Evolutionary conservation across 768 basidiomycete genomes (phyloP).

Genomic region (Macrolepiota dolichaula): DNA sequence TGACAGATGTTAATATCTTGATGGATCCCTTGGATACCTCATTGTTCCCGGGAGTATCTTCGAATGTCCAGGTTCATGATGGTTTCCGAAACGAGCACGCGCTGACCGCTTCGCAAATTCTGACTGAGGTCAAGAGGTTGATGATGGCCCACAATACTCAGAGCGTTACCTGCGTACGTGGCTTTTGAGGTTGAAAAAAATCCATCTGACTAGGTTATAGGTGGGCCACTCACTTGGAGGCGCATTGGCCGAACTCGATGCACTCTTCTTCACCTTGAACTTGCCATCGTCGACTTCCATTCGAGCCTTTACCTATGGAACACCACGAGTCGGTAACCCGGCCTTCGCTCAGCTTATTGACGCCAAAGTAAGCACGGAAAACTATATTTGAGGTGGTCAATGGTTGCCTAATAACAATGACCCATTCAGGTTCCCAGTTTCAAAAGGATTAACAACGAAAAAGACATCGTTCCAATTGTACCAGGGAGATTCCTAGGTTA

Average conservation of each 20-base stretch:
- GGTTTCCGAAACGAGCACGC: conserved; percentile 55
- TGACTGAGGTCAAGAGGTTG: conserved; percentile 38
- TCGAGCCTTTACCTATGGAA: conserved; percentile 44
- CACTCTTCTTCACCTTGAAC: conserved; percentile 44
- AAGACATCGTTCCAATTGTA: conserved; percentile 53
- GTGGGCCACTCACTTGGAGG: conserved; percentile 53
- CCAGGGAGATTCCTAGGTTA: conserved; percentile 50
- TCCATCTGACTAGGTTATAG: conserved; percentile 16
- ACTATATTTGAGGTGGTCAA: neutral
- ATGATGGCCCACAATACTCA: conserved; percentile 33
- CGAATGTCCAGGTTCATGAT: conserved; percentile 41
- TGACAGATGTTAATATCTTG: conserved; percentile 46
- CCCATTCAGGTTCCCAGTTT: conserved; percentile 30
- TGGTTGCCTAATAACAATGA: neutral
- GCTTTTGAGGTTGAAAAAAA: neutral
- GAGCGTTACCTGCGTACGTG: conserved; percentile 38
- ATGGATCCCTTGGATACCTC: conserved; percentile 34
- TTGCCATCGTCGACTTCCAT: conserved; percentile 38
- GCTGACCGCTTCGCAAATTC: conserved; percentile 39
- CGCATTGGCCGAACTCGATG: conserved; percentile 49
- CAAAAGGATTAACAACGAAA: conserved; percentile 36
- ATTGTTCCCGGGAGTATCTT: conserved; percentile 54
- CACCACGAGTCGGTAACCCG: conserved; percentile 49
- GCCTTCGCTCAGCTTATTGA: conserved; percentile 53
- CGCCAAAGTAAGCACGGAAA: conserved; percentile 27